These are phyloP conservation scores for Cercospora sesami DNA, from an alignment of 2,329 filamentous ascomycete genomes.

Conservation along the genomic window DNA sequence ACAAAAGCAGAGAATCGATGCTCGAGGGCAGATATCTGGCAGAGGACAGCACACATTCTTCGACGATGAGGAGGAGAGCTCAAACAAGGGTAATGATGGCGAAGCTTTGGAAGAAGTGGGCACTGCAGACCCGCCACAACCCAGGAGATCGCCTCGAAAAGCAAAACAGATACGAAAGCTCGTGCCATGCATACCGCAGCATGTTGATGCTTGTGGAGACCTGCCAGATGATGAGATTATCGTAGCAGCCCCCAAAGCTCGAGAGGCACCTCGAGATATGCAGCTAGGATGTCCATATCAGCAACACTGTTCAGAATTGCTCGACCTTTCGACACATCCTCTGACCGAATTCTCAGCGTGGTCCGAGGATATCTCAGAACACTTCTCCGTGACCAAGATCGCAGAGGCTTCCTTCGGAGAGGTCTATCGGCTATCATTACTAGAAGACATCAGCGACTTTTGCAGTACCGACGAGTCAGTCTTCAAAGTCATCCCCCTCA, in stretches of 20 bases:
- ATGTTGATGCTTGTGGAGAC: not conserved
- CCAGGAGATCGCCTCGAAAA: conserved; percentile 11
- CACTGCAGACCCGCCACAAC: not conserved
- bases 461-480: conserved; percentile 46
- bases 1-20: conserved; percentile 8
- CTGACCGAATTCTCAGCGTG: conserved; percentile 44
- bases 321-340: conserved; percentile 37
- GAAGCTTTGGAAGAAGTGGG: not conserved
- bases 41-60: conserved; percentile 18
- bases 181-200: not conserved
- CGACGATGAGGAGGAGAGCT: conserved; percentile 2
- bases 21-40: conserved; percentile 9
- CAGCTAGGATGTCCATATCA: conserved; percentile 24
- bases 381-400: conserved; percentile 59
- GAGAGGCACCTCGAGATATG: not conserved
- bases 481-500: conserved; percentile 49
- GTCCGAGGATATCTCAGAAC: conserved; percentile 43
- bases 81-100: not conserved
- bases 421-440: conserved; percentile 59
- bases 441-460: conserved; percentile 32
- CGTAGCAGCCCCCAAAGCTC: not conserved
- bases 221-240: not conserved
- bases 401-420: conserved; percentile 67
- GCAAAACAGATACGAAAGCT: not conserved
- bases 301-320: conserved; percentile 32